Evolutionary conservation across 495 filamentous ascomycete genomes (phyloP).

Genomic region (Penicillium coprophilum): DNA sequence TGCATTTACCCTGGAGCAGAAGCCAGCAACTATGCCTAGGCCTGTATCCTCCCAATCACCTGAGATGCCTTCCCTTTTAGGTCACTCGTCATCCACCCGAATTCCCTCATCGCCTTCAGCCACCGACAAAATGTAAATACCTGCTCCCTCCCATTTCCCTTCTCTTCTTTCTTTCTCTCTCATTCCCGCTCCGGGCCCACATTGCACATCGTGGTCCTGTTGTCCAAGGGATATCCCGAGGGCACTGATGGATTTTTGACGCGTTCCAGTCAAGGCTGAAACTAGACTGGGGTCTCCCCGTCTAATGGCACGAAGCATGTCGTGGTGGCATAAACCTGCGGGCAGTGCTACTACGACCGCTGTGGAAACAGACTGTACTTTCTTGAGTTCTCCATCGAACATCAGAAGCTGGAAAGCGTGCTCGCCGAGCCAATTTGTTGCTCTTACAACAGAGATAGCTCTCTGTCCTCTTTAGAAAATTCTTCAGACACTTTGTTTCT

Average conservation of each 20-base stretch:
- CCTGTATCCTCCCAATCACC: not conserved
- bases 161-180: not conserved
- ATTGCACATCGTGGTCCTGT: not conserved
- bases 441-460: not conserved
- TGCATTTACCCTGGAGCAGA: conserved; percentile 11
- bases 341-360: no score
- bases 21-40: not conserved
- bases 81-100: not conserved
- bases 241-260: not conserved
- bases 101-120: not conserved
- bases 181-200: not conserved
- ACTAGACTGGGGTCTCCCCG: not conserved
- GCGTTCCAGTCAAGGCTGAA: not conserved
- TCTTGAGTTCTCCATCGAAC: not conserved
- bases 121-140: not conserved
- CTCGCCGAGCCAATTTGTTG: not conserved
- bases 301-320: not conserved
- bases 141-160: not conserved
- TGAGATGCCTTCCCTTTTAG: not conserved
- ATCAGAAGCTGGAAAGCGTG: not conserved
- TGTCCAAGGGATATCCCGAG: no score
- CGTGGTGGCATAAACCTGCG: no score
- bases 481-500: not conserved
- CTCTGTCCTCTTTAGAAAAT: not conserved
- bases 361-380: not conserved